phyloP scores from a whole-genome alignment of 2,329 filamentous ascomycete genomes.

The Botryosphaeria agaves region DNA sequence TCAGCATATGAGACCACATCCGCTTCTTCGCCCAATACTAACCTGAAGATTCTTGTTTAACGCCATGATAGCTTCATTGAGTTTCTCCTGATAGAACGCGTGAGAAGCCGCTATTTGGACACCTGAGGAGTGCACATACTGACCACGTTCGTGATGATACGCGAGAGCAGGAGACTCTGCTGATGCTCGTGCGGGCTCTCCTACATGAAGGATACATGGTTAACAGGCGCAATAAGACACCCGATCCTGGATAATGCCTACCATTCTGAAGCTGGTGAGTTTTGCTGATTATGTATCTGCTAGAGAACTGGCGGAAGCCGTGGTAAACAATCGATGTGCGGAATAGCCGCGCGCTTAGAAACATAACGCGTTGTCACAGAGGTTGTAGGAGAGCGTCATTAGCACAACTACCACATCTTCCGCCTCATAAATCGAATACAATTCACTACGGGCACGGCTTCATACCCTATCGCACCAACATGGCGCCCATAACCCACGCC shows the following conservation, averaged over 20 bases:
- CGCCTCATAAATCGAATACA: no score
- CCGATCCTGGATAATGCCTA: neutral
- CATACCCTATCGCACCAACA: constrained; percentile 11
- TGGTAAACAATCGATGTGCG: no score
- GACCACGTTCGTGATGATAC: constrained; percentile 96
- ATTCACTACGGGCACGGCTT: no score
- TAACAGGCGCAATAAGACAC: no score
- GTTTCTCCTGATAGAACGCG: constrained; percentile 58
- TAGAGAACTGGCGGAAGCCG: no score
- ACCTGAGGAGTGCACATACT: no score
- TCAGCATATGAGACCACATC: neutral
- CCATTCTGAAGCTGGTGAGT: neutral
- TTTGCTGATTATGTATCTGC: no score
- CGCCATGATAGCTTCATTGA: constrained; percentile 84
- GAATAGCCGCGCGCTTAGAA: no score
- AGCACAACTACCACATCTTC: no score
- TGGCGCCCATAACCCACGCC: constrained; percentile 45
- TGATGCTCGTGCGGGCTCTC: constrained; percentile 97
- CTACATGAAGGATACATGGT: constrained; percentile 22
- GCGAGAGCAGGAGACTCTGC: constrained; percentile 79
- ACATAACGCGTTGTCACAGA: no score
- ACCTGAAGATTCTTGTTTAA: constrained; percentile 89
- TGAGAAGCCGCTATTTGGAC: constrained; percentile 1
- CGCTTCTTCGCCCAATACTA: constrained; percentile 6
- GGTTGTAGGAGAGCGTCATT: no score